These are phyloP conservation scores for Thelonectria blattea DNA, from an alignment of 2,329 filamentous ascomycete genomes.

Conservation along the genomic window DNA sequence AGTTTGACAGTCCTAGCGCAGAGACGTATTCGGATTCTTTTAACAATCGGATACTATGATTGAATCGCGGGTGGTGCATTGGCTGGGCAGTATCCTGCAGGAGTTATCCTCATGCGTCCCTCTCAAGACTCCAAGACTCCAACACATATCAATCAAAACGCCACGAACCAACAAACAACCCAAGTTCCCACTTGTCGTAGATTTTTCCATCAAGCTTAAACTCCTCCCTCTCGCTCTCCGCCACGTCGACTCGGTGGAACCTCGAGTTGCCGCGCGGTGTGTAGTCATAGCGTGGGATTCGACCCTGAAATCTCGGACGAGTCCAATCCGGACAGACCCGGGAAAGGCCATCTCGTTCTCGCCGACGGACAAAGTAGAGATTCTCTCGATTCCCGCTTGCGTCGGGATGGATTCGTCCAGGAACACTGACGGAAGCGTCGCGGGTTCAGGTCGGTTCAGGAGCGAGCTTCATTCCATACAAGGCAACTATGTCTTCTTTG, in stretches of 20 bases:
- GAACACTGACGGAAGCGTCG: too few relatives aligned
- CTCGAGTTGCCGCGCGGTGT: not conserved
- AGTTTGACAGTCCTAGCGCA: not conserved
- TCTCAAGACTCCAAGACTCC: not conserved
- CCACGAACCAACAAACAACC: not conserved
- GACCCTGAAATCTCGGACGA: not conserved
- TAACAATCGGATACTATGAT: too few relatives aligned
- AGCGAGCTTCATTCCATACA: too few relatives aligned
- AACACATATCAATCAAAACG: not conserved
- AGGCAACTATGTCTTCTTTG: too few relatives aligned
- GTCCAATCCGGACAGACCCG: not conserved
- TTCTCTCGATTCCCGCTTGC: too few relatives aligned
- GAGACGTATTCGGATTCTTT: not conserved
- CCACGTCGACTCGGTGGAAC: not conserved
- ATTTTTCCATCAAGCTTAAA: not conserved
- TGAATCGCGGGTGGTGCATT: too few relatives aligned
- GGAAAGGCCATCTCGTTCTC: not conserved
- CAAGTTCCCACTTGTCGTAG: not conserved
- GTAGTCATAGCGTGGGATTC: not conserved
- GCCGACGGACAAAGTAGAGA: too few relatives aligned
- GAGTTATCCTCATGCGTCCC: not conserved
- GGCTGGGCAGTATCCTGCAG: too few relatives aligned
- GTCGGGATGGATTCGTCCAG: too few relatives aligned
- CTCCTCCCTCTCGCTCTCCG: not conserved
- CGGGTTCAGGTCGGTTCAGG: too few relatives aligned